Evolutionary conservation across 2,329 filamentous ascomycete species (phyloP), one percentile per base, ranked within the genome.

Genomic region (Fusarium annulatum): DNA sequence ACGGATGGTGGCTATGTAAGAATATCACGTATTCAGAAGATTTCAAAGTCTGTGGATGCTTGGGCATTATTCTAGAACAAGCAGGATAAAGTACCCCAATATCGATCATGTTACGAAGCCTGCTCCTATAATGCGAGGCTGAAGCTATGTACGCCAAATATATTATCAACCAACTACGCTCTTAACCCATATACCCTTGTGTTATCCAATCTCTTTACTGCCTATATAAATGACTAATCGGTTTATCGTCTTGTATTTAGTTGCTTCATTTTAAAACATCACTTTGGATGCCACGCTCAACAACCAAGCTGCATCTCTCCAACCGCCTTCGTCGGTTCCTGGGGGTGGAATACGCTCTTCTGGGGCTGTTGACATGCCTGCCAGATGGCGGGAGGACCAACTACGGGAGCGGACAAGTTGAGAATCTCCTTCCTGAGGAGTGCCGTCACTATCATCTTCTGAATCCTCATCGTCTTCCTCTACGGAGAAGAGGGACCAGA

Each of bases 291-390:
- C 91, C 71, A 93, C 89, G 71, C 87, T 91, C 62, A 93, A 81
- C 52, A 93, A 80, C 91, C 91, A 93, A 21, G 90, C 90, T 33
- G 90, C 91, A 80, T 93, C 91, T 65, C 88, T 86, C 91, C 90
- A 92, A 14, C 87, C 87, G 21, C 89, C 89, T 48, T 89, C 86
- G 58, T 91, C 86, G 14, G 85, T 82, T 46, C 85, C 86, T 57
- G 84, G 83, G 15, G 85, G 83, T 38, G 78, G 88, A 78, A 90
- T 82, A 15, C 81, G 81, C 55, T 88, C 86, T 53, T 86, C 83
- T 1, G 84, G 79, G n/a, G 79, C 64, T 36, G 79, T 82, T 7
- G 83, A 80, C 58, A 85, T 79, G 48, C 84, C 84, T 72, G 85
- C 85, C 33, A 84, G 81, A 55, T 84, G 81, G 42, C 81, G 78